phyloP scores from a whole-genome alignment of 2,329 filamentous ascomycete species.

The Sporothrix euskadiensis region DNA sequence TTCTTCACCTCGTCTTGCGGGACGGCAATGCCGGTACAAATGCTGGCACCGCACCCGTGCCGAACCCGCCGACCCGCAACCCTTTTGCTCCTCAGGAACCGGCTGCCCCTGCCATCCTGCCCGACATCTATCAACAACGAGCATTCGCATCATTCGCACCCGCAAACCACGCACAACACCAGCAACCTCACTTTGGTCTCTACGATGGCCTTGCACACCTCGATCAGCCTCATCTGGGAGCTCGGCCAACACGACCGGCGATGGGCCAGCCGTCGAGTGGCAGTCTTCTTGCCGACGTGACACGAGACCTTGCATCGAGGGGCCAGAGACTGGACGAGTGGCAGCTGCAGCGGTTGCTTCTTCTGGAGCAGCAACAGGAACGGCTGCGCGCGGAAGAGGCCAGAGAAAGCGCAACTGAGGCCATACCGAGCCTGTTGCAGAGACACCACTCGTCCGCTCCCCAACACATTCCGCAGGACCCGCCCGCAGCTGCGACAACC shows the following conservation, averaged over 20 bases:
- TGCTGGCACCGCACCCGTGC: too few relatives aligned
- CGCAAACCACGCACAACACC: background rate
- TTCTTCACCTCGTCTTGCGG: constrained; percentile 26
- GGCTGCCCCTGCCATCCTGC: background rate
- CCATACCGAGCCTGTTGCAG: background rate
- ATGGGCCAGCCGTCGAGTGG: background rate
- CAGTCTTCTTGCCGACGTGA: background rate
- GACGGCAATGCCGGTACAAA: background rate
- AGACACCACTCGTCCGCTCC: background rate
- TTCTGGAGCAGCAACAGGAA: background rate
- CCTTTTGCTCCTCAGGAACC: background rate
- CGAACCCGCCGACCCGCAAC: background rate
- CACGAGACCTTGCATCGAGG: background rate
- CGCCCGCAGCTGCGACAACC: background rate
- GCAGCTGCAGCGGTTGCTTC: background rate
- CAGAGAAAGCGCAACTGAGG: background rate
- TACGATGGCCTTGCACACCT: background rate
- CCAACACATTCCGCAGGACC: background rate
- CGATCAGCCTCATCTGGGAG: background rate
- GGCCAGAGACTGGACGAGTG: background rate
- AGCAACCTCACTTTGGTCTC: background rate
- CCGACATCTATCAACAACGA: background rate
- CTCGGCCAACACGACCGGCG: background rate
- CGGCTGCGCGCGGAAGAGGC: background rate
- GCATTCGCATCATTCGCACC: background rate